Evolutionary conservation across 2,329 filamentous ascomycete species (phyloP), one percentile per base, ranked within the genome.

Genomic region (Aspergillus chevalieri): DNA sequence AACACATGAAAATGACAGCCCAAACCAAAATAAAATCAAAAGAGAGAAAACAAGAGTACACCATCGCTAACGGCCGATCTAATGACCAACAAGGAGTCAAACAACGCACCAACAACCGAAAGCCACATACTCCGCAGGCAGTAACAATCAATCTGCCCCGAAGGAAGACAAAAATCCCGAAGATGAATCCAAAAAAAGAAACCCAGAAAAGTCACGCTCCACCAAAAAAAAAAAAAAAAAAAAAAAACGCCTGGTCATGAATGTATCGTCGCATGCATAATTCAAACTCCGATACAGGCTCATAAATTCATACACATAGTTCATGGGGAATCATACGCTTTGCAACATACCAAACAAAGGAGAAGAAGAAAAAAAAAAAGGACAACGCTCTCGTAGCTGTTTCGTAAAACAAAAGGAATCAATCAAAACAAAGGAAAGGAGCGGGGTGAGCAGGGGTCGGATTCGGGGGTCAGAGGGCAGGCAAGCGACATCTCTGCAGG

Each of bases 401-500:
- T 14, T 21, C 17, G 19, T 21, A 19, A 28, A 28, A 28, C n/a
- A 52, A 28, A 44, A 43, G 7, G 12, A 43, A 41, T n/a, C 43
- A 43, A 38, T 17, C 17, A 43, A 46, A 15, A 46, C 47, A 43
- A 34, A 34, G 62, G 54, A 49, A 62, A 65, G 33, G 65, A 58
- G 43, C 66, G 66, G 12, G 71, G 70, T 14, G 72, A 73, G 51
- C 66, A 66, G n/a, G 65, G 63, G 28, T 61, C 63, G 6, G 70
- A 72, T 44, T 70, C 61, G 15, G 72, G 73, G 4, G 72, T 75
- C 26, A 70, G 58, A 44, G 72, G 72, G 46, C 68, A 61, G 49
- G 67, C 64, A 44, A 68, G 57, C 33, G 69, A 69, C 39, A 63
- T 61, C 47, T 67, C 66, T 19, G 69, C 64, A 41, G 73, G 74